Base-by-base conservation (phyloP, 139 green algal species). In the Nannochloris sp. region DNA sequence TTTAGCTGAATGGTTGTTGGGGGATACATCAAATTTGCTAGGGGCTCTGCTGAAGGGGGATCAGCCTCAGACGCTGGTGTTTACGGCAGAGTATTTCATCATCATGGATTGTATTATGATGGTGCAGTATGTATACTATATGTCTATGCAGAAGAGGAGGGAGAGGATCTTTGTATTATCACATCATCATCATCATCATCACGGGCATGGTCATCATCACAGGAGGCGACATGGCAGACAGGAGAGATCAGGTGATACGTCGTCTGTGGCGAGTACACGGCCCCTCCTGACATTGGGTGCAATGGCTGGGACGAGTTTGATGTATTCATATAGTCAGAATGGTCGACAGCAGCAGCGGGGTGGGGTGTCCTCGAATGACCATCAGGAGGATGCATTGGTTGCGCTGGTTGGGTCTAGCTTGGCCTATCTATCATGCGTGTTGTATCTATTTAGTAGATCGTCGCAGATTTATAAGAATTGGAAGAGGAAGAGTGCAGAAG, bases 381-480 rank as follows among this genome's bases (percentile, higher is more conserved):
- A 23, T 4, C 5, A 23, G 17, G n/a, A 53, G 5, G 46, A 53
- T 53, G 46, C 17, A 11, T 53, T 28, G 16, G 46, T 53, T 5
- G 17, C 57, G 58, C 10, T 49, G n/a, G 14, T 45, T 28, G 60
- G 60, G 11, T 28, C 60, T 33, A 9, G 13, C 17, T 51, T 92
- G 30, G 88, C 79, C 23, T 93, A 83, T 59, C 51, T 75, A 13
- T 86, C 81, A n/a, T 82, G 72, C 10, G 61, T 82, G 10, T 80
- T 96, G 62, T 97, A 97, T 76, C 73, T 97, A 17, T 57, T 50
- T 23, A 83, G 72, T 6, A 79, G 90, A 5, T 0, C 91, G 8
- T 85, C 77, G 31, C 90, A 97, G 77, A 89, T 97, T 23, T 63
- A 63, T 23, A 88, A 87, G 63, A 96, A 96, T 73, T 59, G 46